Base-by-base conservation (phyloP, 2,329 filamentous ascomycete genomes). In the Cryphonectria carpinicola region DNA sequence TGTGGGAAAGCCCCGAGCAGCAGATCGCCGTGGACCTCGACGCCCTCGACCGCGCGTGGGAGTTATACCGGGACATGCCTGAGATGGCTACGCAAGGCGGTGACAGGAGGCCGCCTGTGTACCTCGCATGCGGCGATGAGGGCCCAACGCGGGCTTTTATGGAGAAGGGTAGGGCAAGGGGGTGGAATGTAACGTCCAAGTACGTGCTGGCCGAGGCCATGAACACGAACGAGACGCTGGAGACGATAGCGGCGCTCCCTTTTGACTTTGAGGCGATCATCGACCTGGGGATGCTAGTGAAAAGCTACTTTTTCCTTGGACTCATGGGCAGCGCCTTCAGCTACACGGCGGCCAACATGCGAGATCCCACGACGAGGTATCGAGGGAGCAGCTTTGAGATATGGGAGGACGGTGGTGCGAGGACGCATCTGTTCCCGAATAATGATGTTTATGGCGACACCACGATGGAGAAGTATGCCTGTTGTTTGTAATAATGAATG, bases 221-320 rank as follows among this genome's bases (percentile, higher is more conserved):
- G 65, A 52, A 13, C 3, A 74, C 76, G 58, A 32, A 54, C 4
- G 63, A 74, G 10, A 75, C 75, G 4, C 54, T 75, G 1, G 63
- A 69, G 2, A 72, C 69, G 35, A 78, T 80, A 58, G 71, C 77
- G 67, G 74, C 67, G 35, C 66, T 80, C 22, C 70, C 78, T 8
- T 80, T 80, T 72, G 79, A 80, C 73, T 80, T 80, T 69, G 77
- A 79, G 72, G 79, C 78, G 25, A 78, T 76, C 65, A 73, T 80
- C 56, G 79, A 80, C 75, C 72, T 80, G 73, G 79, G 76, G 32
- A 64, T 80, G 43, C 77, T 80, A 76, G 67, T 80, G 19, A 73
- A 72, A 71, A 76, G 75, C 58, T 70, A 75, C 22, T 80, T 80
- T 69, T 80, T 80, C 69, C 58, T 80, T 19, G 79, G 79, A 25